Percentiles rank a stretch among this genome's conserved stretches.
phyloP scores from a whole-genome alignment of 805 yeast genomes.

The Wickerhamomyces mucosus region DNA sequence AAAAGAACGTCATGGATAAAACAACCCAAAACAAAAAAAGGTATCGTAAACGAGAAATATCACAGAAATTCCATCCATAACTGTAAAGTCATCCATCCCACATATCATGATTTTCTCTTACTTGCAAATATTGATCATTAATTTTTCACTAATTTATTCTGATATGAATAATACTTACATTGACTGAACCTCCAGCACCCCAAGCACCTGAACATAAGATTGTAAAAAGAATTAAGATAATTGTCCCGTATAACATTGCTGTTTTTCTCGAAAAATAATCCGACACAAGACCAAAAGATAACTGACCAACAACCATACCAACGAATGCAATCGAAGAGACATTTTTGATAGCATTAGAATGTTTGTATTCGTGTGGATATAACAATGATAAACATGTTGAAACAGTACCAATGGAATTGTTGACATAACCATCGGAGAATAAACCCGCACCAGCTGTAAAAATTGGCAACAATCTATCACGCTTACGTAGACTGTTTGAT shows the following conservation, averaged over 20 bases:
- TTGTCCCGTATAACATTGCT: constrained; percentile 76
- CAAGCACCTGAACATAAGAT: constrained; percentile 78
- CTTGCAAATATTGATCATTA: too few species aligned
- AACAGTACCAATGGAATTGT: constrained; percentile 74
- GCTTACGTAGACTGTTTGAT: constrained; percentile 14
- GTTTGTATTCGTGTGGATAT: constrained; percentile 53
- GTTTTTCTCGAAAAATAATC: constrained; percentile 74
- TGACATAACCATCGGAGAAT: constrained; percentile 89
- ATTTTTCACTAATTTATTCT: too few species aligned
- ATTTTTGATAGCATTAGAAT: constrained; percentile 65
- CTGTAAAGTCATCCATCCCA: too few species aligned
- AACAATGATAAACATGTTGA: constrained; percentile 56
- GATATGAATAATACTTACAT: too few species aligned
- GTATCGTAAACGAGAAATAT: too few species aligned
- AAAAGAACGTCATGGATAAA: too few species aligned
- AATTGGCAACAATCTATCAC: constrained; percentile 50
- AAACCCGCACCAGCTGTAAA: constrained; percentile 86
- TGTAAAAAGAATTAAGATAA: constrained; percentile 67
- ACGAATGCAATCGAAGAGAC: constrained; percentile 84
- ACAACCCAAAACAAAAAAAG: too few species aligned
- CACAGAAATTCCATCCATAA: too few species aligned
- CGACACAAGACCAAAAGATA: constrained; percentile 69
- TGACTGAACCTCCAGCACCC: constrained; percentile 46
- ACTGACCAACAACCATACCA: constrained; percentile 85
- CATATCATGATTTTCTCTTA: too few species aligned